These are phyloP conservation scores for Carex parvula DNA, from an alignment of 176 grass and related monocot species.

Conservation along the genomic window DNA sequence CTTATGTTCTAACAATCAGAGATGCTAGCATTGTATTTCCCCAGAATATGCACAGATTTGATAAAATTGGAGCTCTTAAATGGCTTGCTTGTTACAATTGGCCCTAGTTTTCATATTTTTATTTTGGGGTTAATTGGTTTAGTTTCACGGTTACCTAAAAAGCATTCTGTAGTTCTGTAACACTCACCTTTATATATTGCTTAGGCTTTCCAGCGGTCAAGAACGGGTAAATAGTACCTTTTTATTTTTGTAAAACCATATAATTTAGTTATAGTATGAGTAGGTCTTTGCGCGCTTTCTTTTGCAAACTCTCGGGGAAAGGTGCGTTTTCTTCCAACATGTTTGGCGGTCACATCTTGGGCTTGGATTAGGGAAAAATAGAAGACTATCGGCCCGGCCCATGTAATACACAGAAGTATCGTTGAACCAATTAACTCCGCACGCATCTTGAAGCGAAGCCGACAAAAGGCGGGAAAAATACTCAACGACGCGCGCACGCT, in stretches of 20 bases:
- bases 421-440: not conserved
- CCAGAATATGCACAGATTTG: not conserved
- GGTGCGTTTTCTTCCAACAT: not conserved
- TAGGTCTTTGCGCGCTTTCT: not conserved
- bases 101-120: too few species aligned
- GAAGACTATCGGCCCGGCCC: not conserved
- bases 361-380: not conserved
- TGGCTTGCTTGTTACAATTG: not conserved
- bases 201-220: not conserved
- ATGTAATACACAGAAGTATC: not conserved
- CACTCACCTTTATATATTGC: not conserved
- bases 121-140: not conserved
- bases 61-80: not conserved
- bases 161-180: not conserved
- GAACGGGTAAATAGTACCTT: not conserved
- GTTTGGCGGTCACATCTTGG: not conserved
- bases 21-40: not conserved
- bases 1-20: not conserved
- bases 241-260: too few species aligned
- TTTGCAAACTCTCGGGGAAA: too few species aligned
- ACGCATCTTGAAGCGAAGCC: conserved; percentile 23
- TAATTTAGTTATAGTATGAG: too few species aligned
- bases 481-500: not conserved
- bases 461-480: conserved; percentile 25
- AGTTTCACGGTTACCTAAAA: not conserved